Base-by-base conservation (phyloP, 306 rosid genomes). In the Alnus rubra region DNA sequence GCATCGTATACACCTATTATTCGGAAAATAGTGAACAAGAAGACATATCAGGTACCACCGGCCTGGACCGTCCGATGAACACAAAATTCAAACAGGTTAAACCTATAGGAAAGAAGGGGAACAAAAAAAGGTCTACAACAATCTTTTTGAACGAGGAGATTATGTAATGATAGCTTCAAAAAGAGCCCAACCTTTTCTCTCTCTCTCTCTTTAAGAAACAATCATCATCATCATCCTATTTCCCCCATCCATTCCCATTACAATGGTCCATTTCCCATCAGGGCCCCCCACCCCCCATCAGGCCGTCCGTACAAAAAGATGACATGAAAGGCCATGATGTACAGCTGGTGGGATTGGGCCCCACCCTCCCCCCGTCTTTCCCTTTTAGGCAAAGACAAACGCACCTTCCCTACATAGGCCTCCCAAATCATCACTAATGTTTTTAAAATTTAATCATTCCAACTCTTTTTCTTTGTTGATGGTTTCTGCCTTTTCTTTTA, bases 351-450 rank as follows among this genome's bases (percentile, higher is more conserved):
- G 19, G 67, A 10, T 1, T 62, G 6, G 69, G 39, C 5, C n/a
- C 37, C 37, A 33, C 77, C 45, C 63, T 74, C 64, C 58, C 82
- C 31, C 33, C 50, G 33, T 31, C 28, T 83, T 86, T 83, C 89
- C 81, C 19, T 77, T 80, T 86, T 77, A 33, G 83, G 89, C 64
- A 86, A 75, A 67, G 71, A 83, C 71, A 70, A 74, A 44, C 65
- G 0, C 28, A 47, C 72, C 71, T 73, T 70, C 76, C 51, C 74
- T 45, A 75, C 76, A 44, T 54, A 30, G n/a, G 42, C 78, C 64
- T 55, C 74, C 53, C 49, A 23, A 69, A 23, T 48, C 74, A 49
- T 62, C 55, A 74, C 65, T 37, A 44, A 23, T 23, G 15, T 37
- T 75, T 51, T 62, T 79, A 13, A 18, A 75, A 71, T 78, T 28